These are phyloP conservation scores for Boletus tomentosulus DNA, from an alignment of 768 basidiomycete species.

Conservation along the genomic window DNA sequence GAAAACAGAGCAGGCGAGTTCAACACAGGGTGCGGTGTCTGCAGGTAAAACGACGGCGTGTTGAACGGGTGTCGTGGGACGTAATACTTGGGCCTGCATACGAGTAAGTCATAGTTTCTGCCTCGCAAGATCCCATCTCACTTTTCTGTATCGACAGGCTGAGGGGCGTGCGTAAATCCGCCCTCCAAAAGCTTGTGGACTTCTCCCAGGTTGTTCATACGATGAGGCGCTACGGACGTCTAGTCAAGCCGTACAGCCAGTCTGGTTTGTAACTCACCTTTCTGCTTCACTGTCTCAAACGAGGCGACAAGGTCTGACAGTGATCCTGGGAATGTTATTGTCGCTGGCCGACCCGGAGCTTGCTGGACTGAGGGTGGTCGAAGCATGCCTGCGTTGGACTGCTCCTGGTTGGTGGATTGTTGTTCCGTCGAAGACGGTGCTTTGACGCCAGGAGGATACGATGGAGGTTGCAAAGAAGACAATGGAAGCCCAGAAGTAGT, in stretches of 20 bases:
- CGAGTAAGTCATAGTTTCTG: conserved; percentile 6
- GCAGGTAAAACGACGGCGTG: conserved; percentile 94
- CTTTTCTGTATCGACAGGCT: conserved; percentile 96
- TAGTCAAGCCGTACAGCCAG: not conserved
- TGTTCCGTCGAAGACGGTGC: conserved; percentile 44
- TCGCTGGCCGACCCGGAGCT: conserved; percentile 36
- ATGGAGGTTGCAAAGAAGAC: conserved; percentile 36
- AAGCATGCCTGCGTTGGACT: conserved; percentile 39
- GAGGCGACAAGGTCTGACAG: conserved; percentile 90
- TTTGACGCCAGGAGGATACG: conserved; percentile 70
- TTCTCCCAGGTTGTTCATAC: conserved; percentile 83
- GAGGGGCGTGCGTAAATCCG: conserved; percentile 84
- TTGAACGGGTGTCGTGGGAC: conserved; percentile 88
- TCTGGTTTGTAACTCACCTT: conserved; percentile 52
- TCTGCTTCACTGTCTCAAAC: conserved; percentile 95
- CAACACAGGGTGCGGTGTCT: conserved; percentile 74
- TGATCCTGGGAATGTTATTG: conserved; percentile 70
- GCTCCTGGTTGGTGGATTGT: conserved; percentile 26
- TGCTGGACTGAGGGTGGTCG: conserved; percentile 52
- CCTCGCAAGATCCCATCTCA: conserved; percentile 41
- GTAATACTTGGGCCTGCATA: conserved; percentile 90
- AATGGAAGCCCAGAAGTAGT: conserved; percentile 26
- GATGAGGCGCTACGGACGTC: conserved; percentile 55
- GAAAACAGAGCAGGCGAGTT: conserved; percentile 86
- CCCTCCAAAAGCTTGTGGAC: conserved; percentile 92